These are phyloP conservation scores for Salix arbutifolia DNA, from an alignment of 345 rosid genomes.

Conservation along the genomic window DNA sequence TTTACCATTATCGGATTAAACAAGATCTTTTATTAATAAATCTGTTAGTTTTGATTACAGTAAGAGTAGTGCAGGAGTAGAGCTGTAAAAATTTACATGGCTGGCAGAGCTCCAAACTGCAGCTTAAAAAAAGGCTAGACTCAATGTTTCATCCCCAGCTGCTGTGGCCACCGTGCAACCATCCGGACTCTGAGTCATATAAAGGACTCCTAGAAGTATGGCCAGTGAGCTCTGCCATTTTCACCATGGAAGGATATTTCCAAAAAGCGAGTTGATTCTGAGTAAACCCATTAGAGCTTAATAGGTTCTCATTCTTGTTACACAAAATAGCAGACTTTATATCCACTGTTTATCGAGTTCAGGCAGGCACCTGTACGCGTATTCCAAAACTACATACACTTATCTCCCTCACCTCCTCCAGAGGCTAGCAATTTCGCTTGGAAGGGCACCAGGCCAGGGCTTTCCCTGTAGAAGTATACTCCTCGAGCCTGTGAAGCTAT, in stretches of 20 bases:
- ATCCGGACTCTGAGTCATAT: constrained; percentile 66
- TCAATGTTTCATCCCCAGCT: constrained; percentile 67
- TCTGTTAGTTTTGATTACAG: no score
- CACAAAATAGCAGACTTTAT: constrained; percentile 43
- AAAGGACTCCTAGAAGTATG: constrained; percentile 49
- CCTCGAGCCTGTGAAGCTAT: constrained; percentile 46
- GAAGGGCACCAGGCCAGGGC: constrained; percentile 64
- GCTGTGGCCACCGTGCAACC: constrained; percentile 73
- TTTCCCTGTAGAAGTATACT: constrained; percentile 46
- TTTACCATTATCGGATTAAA: no score
- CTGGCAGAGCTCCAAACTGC: no score
- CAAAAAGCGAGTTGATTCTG: constrained; percentile 43
- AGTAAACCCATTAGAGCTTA: constrained; percentile 45
- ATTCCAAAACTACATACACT: constrained; percentile 18
- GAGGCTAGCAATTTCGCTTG: constrained; percentile 44
- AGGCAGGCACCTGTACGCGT: constrained; percentile 18
- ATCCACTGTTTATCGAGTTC: constrained; percentile 31
- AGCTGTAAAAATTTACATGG: no score
- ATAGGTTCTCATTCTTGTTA: constrained; percentile 44
- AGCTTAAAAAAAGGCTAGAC: not conserved
- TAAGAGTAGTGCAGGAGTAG: no score
- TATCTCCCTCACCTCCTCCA: constrained; percentile 16
- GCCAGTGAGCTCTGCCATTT: constrained; percentile 37
- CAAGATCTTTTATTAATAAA: no score
- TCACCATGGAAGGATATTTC: constrained; percentile 47